Evolutionary conservation across 2,329 filamentous ascomycete species (phyloP).

Genomic region (Biscogniauxia mediterranea): DNA sequence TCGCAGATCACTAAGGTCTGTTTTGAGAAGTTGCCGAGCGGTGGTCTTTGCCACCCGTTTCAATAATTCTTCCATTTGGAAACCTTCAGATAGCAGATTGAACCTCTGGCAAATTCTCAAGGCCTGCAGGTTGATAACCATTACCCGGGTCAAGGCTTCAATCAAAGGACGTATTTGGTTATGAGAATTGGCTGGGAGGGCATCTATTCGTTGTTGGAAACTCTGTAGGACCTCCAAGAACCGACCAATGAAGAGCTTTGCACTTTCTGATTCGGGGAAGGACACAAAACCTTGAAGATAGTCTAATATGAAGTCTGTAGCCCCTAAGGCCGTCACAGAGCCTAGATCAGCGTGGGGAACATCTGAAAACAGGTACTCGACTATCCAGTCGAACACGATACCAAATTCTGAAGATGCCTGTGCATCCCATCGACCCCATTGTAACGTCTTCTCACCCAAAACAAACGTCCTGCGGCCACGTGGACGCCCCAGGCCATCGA

Average conservation of each 20-base stretch:
- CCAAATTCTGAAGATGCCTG: conserved; percentile 61
- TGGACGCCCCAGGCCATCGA: conserved; percentile 28
- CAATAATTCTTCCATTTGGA: conserved; percentile 50
- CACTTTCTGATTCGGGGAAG: conserved; percentile 35
- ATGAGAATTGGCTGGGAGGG: conserved; percentile 11
- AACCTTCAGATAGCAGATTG: conserved; percentile 34
- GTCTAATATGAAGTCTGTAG: conserved; percentile 44
- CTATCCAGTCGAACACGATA: conserved; percentile 58
- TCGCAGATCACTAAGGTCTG: conserved; percentile 44
- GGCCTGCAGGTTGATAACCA: conserved; percentile 38
- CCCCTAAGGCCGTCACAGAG: conserved; percentile 28
- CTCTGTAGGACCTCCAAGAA: conserved; percentile 41
- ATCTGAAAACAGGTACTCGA: conserved; percentile 40
- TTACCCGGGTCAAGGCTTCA: conserved; percentile 37
- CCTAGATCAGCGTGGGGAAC: conserved; percentile 12
- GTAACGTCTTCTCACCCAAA: conserved; percentile 48
- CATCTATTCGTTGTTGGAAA: conserved; percentile 40
- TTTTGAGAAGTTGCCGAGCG: conserved; percentile 39
- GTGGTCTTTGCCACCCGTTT: conserved; percentile 40
- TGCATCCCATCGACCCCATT: conserved; percentile 58
- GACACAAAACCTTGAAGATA: conserved; percentile 46
- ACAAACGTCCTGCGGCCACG: conserved; percentile 41
- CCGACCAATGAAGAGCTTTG: conserved; percentile 44
- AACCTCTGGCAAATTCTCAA: conserved; percentile 44
- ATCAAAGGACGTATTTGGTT: conserved; percentile 32